Evolutionary conservation across 148 eudicot species (phyloP), one percentile per base, ranked within the genome.

Genomic region (Cornus kousa): DNA sequence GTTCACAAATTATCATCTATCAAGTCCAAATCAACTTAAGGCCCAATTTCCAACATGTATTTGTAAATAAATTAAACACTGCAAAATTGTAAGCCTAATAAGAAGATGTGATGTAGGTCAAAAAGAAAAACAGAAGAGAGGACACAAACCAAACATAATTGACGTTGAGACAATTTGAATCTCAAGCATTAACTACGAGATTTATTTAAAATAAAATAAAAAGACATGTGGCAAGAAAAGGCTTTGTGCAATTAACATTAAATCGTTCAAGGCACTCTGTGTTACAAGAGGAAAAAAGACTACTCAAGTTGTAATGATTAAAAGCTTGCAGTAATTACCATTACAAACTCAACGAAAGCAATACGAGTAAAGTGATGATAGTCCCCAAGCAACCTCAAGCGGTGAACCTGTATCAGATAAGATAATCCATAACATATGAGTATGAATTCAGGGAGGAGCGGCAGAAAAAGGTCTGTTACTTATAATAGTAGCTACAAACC

Each of bases 291-390:
- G 66, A 62, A 19, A 62, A 13, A 5, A 62, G 8, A 5, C 6
- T 62, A 62, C 4, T 20, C 66, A 62, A 62, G 66, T 62, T 19
- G 22, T 62, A 17, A 5, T 3, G 9, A 5, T 3, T n/a, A 20
- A 7, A 20, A 62, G 66, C 77, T 60, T 7, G 60, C 12, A 19
- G 12, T 33, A 64, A 37, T 83, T 81, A 86, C 91, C 85, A 80
- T 86, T 23, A 77, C 82, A 77, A 88, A 88, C 79, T 88, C 89
- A 32, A 88, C 89, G 77, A 88, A 88, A 53, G 89, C 89, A 80
- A 88, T 86, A 46, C 89, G 87, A 68, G 89, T 88, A 1, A 86
- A 77, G 79, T 86, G 89, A 72, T 67, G 79, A 77, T 76, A 66
- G 53, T 88, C 89, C 40, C 89, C 89, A 43, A 88, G 87, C 81